Evolutionary conservation across 768 basidiomycete genomes (phyloP).

Genomic region (Tricholomella constricta): DNA sequence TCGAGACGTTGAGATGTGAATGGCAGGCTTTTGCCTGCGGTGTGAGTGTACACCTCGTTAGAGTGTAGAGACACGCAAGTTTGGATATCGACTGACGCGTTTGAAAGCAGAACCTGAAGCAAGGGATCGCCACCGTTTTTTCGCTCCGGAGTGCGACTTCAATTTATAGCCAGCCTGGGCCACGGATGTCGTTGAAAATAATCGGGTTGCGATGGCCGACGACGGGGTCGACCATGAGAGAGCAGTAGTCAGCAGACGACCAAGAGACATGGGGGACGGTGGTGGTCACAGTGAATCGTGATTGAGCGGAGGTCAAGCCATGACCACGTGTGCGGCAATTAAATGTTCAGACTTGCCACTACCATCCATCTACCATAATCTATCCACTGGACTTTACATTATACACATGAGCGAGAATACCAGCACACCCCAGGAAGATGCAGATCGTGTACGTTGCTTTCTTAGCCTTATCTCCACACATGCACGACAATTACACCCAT

Average conservation of each 20-base stretch:
- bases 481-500: neutral
- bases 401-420: conserved; percentile 40
- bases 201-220: conserved; percentile 27
- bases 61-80: neutral
- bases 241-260: conserved; percentile 8
- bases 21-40: conserved; percentile 69
- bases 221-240: conserved; percentile 17
- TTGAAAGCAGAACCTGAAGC: conserved; percentile 69
- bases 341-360: neutral
- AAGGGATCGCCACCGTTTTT: conserved; percentile 78
- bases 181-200: conserved; percentile 62
- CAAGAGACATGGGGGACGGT: conserved; percentile 12
- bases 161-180: conserved; percentile 70
- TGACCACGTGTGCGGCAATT: conserved; percentile 15
- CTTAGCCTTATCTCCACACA: neutral
- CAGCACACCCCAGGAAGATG: conserved; percentile 69
- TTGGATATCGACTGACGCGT: conserved; percentile 51
- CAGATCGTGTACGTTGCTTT: conserved; percentile 63
- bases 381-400: conserved; percentile 3
- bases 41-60: neutral
- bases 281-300: neutral
- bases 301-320: neutral
- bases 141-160: conserved; percentile 79
- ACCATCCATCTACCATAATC: conserved; percentile 5
- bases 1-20: conserved; percentile 70